Conservation (phyloP, 805 yeast species). For the Teunomyces kruisii region DNA sequence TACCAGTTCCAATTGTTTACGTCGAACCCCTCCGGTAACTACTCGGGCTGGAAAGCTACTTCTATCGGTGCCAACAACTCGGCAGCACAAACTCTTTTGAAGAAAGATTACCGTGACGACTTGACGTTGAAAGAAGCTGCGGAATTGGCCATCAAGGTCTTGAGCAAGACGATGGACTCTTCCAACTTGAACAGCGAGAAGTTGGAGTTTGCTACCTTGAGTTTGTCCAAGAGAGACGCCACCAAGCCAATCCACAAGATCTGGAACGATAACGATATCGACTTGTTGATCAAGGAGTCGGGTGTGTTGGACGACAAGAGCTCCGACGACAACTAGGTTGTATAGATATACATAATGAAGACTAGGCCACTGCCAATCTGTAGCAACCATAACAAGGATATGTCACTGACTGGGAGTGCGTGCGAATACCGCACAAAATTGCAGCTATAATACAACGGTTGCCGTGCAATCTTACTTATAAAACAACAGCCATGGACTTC, state of each 20-base stretch:
- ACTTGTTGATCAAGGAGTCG: conserved; percentile 63
- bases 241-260: conserved; percentile 66
- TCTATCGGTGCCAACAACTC: conserved; percentile 94
- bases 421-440: not conserved
- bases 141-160: conserved; percentile 84
- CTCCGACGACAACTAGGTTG: conserved; percentile 26
- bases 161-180: conserved; percentile 91
- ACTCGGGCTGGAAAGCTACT: conserved; percentile 98
- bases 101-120: conserved; percentile 91
- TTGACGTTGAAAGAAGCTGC: conserved; percentile 72
- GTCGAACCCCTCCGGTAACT: conserved; percentile 96
- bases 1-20: conserved; percentile 91
- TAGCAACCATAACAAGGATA: not conserved
- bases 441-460: not conserved
- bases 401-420: not conserved
- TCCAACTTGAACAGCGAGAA: conserved; percentile 84
- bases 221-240: conserved; percentile 44
- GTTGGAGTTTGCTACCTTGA: conserved; percentile 84
- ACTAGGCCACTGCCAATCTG: not conserved
- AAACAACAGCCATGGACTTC: conserved; percentile 18
- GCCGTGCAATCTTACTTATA: not conserved
- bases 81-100: conserved; percentile 92
- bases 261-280: conserved; percentile 80
- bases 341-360: not conserved
- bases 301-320: conserved; percentile 57